These are phyloP conservation scores for Pyrenophora seminiperda DNA, from an alignment of 2,329 filamentous ascomycete species.

Conservation along the genomic window DNA sequence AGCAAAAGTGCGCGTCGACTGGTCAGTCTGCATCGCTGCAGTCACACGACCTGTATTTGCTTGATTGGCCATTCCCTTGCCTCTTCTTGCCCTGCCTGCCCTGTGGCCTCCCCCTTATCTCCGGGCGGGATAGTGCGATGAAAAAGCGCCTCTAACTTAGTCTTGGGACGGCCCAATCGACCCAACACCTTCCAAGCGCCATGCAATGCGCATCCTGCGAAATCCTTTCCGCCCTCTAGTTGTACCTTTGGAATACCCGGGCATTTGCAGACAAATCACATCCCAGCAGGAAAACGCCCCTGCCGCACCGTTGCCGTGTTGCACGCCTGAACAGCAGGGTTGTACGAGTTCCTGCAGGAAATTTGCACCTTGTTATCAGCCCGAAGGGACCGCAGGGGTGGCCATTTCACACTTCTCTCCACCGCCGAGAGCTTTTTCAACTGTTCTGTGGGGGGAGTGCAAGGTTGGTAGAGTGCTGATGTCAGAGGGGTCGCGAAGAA, in stretches of 20 bases:
- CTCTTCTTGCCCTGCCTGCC: neutral
- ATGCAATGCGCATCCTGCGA: conserved; percentile 7
- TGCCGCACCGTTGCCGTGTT: conserved; percentile 8
- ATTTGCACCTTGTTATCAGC: conserved; percentile 2
- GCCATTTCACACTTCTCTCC: neutral
- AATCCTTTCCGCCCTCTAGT: conserved; percentile 7
- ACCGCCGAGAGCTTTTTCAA: neutral
- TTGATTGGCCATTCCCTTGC: conserved; percentile 10
- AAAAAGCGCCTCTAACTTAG: neutral
- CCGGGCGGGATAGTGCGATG: neutral
- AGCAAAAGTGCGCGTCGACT: conserved; percentile 2
- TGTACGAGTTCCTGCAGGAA: conserved; percentile 1
- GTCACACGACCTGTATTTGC: conserved; percentile 5
- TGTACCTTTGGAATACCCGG: conserved; percentile 4
- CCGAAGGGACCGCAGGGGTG: neutral
- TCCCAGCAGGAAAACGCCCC: neutral
- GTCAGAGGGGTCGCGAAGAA: no score
- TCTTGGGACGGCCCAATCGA: neutral
- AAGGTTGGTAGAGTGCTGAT: neutral
- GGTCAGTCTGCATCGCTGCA: neutral
- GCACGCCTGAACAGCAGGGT: conserved; percentile 5
- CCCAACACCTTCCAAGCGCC: conserved; percentile 11
- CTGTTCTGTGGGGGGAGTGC: neutral
- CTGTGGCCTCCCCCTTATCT: neutral
- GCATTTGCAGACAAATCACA: conserved; percentile 6